phyloP scores from a whole-genome alignment of 2,329 filamentous ascomycete genomes.

The Cadophora luteo-olivacea region DNA sequence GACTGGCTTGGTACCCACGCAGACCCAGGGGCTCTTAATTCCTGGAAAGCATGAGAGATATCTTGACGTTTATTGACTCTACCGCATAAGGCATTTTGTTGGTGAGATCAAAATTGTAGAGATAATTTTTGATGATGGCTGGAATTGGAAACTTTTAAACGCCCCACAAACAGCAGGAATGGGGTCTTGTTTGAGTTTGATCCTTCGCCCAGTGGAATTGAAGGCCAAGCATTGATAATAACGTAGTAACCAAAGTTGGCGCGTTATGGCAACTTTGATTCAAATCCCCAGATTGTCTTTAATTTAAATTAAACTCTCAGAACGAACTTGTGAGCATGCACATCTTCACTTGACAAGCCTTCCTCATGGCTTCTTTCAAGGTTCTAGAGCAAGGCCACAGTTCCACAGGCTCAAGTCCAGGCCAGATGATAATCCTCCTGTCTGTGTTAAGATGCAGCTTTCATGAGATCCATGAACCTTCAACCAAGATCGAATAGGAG shows the following conservation, averaged over 20 bases:
- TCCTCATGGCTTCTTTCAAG: constrained; percentile 9
- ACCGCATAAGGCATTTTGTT: not conserved
- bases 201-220: constrained; percentile 13
- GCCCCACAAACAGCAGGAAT: not conserved
- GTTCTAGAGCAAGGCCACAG: constrained; percentile 1
- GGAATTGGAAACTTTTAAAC: not conserved
- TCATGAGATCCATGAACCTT: not conserved
- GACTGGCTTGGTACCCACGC: not conserved
- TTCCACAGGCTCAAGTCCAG: constrained; percentile 11
- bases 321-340: not conserved
- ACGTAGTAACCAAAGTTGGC: not conserved
- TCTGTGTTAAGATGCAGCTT: not conserved
- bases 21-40: not conserved
- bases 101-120: not conserved
- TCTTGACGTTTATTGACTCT: not conserved
- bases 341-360: constrained; percentile 1
- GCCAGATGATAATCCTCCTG: constrained; percentile 2
- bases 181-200: constrained; percentile 7
- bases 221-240: constrained; percentile 9
- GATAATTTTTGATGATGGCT: not conserved
- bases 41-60: not conserved
- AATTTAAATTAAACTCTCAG: not conserved
- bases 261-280: not conserved
- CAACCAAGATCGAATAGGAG: not conserved
- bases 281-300: constrained; percentile 5